Base-by-base conservation (phyloP, 768 basidiomycete species). In the Leccinum olivaceopallidum region DNA sequence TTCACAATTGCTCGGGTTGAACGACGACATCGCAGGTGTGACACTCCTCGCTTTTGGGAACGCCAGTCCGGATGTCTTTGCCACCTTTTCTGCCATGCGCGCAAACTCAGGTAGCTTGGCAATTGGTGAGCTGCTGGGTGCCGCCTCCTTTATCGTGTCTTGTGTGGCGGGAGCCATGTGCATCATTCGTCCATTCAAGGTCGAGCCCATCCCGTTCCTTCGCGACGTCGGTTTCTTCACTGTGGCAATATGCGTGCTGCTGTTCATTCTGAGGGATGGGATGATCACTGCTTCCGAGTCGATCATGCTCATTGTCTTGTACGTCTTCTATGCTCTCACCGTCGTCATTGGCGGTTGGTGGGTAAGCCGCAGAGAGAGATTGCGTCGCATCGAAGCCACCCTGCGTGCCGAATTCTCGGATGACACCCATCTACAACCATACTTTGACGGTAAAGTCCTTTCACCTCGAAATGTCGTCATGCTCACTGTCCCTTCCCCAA, bases 111-210 rank as follows among this genome's bases (percentile, higher is more conserved):
- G 95, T 8, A 85, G 90, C 58, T 76, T 99, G 57, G 97, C 97
- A 1, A 86, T 99, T 56, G 97, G 97, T 22, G 97, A 99, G 72
- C 81, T 99, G 7, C 79, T 99, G 13, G 97, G 97, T 6, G 96
- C 96, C 2, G 95, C 96, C 0, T 84, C 92, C 2, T 99, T 99
- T 78, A 95, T 99, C 74, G 88, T 93, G 22, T 94, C 94, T 2
- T 94, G 95, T 68, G 97, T 99, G 24, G 96, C 94, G 13, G 97
- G 97, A 8, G 89, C 91, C n/a, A 96, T 99, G 89, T 95, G 93
- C 66, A 87, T 98, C 74, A 94, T 98, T 75, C 91, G 90, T 60
- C 95, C 96, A 0, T 99, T 99, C 76, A 83, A 85, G 65, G 94
- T 98, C 30, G 79, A 88, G 36, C 85, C 80, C 0, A 78, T 80